Evolutionary conservation across 306 rosid genomes (phyloP).

Genomic region (Trifolium repens): DNA sequence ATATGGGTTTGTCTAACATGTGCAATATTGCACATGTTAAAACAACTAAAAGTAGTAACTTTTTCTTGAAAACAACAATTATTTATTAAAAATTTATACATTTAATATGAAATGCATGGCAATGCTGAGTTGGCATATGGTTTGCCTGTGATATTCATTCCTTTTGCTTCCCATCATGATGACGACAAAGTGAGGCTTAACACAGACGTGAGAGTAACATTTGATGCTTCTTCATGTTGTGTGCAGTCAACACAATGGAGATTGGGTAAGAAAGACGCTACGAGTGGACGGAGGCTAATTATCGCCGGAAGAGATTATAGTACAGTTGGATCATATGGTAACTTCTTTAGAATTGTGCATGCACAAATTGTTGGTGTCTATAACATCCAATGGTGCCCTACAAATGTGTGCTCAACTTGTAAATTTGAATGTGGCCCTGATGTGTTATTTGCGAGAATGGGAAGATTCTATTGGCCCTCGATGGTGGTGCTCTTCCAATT

Average conservation of each 20-base stretch:
- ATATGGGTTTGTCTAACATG: too few species aligned
- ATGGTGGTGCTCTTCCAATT: constrained; percentile 33
- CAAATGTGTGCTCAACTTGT: constrained; percentile 55
- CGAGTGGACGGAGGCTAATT: constrained; percentile 42
- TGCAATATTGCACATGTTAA: too few species aligned
- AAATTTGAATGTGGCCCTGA: constrained; percentile 47
- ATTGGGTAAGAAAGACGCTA: constrained; percentile 37
- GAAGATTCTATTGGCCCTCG: constrained; percentile 59
- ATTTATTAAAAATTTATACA: too few species aligned
- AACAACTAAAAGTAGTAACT: too few species aligned
- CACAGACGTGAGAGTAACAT: constrained; percentile 46
- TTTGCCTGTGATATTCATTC: not conserved
- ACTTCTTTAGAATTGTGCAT: constrained; percentile 47
- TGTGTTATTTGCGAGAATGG: constrained; percentile 52
- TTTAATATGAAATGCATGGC: too few species aligned
- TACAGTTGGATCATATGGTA: not conserved
- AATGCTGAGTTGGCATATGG: too few species aligned
- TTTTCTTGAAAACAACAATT: too few species aligned
- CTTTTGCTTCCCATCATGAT: constrained; percentile 14
- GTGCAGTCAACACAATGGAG: constrained; percentile 44
- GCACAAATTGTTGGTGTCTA: constrained; percentile 15
- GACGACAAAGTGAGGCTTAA: constrained; percentile 26
- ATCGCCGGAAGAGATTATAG: constrained; percentile 24
- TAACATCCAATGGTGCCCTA: constrained; percentile 63
- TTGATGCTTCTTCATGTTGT: constrained; percentile 37